Evolutionary conservation across 1,284 basidiomycete species (phyloP).

Genomic region (Moesziomyces parantarcticus): DNA sequence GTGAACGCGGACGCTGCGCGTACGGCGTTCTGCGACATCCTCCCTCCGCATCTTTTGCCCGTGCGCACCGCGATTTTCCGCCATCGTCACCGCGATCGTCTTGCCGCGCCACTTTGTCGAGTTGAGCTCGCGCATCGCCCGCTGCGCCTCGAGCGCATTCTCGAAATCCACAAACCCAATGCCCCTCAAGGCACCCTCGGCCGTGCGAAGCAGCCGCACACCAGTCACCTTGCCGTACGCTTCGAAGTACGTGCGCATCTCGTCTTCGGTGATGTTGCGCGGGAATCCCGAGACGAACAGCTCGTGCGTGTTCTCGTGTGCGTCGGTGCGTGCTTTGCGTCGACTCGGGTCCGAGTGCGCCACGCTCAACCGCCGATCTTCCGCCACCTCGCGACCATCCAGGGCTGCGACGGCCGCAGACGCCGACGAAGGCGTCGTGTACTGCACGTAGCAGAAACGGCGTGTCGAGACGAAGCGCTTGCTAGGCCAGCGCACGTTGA

Average conservation of each 20-base stretch:
- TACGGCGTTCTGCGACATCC: conserved; percentile 15
- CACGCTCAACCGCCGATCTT: conserved; percentile 77
- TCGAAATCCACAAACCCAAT: conserved; percentile 95
- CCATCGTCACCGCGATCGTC: conserved; percentile 53
- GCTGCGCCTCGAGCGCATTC: conserved; percentile 53
- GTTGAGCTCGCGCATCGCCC: conserved; percentile 61
- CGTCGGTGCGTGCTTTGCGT: conserved; percentile 87
- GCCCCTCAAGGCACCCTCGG: conserved; percentile 79
- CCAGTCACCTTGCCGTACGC: conserved; percentile 80
- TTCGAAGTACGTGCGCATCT: conserved; percentile 80
- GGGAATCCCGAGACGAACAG: conserved; percentile 85
- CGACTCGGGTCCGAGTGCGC: conserved; percentile 89
- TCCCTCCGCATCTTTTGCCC: not conserved
- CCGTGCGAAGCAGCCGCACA: conserved; percentile 80
- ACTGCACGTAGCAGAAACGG: conserved; percentile 95
- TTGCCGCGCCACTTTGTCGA: conserved; percentile 55
- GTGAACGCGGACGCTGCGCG: conserved; percentile 45
- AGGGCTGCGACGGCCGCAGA: conserved; percentile 82
- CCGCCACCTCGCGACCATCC: conserved; percentile 77
- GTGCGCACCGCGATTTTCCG: conserved; percentile 26
- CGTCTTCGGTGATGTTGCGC: conserved; percentile 78
- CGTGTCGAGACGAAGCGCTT: conserved; percentile 91
- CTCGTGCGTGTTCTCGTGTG: conserved; percentile 80
- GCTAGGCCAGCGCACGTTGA: conserved; percentile 97
- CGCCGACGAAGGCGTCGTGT: conserved; percentile 80